phyloP scores from a whole-genome alignment of 1,284 basidiomycete species.

The Rhizoctonia solani region DNA sequence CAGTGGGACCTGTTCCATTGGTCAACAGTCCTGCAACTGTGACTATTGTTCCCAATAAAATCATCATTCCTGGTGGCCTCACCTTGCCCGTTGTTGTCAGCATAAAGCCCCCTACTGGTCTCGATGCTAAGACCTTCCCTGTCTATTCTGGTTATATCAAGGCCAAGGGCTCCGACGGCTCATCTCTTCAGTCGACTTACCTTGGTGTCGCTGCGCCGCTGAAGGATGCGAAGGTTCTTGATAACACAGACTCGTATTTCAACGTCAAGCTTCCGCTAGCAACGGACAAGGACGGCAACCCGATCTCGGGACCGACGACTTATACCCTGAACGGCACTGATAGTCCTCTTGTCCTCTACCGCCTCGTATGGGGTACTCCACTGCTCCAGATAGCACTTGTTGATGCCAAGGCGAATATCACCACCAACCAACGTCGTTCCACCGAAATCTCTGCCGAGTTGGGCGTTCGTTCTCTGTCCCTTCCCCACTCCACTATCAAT shows the following conservation, averaged over 20 bases:
- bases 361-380: slow-evolving; percentile 46
- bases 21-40: slow-evolving; percentile 41
- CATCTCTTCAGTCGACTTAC: slow-evolving; percentile 39
- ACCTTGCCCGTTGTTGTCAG: slow-evolving; percentile 39
- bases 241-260: slow-evolving; percentile 41
- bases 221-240: slow-evolving; percentile 44
- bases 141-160: slow-evolving; percentile 43
- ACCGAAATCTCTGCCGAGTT: not conserved
- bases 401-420: slow-evolving; percentile 39
- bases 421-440: not conserved
- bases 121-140: slow-evolving; percentile 43
- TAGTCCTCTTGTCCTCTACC: slow-evolving; percentile 36
- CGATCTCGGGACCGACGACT: slow-evolving; percentile 27
- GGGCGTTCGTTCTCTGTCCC: not conserved
- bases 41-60: slow-evolving; percentile 37
- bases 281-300: not conserved
- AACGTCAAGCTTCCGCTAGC: slow-evolving; percentile 36
- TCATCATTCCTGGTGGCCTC: slow-evolving; percentile 42
- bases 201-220: slow-evolving; percentile 45
- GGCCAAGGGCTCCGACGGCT: slow-evolving; percentile 34
- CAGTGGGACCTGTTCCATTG: slow-evolving; percentile 42
- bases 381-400: slow-evolving; percentile 46
- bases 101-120: slow-evolving; percentile 42
- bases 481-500: not conserved
- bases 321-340: slow-evolving; percentile 41